Evolutionary conservation across 495 filamentous ascomycete species (phyloP), one percentile per base, ranked within the genome.

Genomic region (Annulohypoxylon nitens): DNA sequence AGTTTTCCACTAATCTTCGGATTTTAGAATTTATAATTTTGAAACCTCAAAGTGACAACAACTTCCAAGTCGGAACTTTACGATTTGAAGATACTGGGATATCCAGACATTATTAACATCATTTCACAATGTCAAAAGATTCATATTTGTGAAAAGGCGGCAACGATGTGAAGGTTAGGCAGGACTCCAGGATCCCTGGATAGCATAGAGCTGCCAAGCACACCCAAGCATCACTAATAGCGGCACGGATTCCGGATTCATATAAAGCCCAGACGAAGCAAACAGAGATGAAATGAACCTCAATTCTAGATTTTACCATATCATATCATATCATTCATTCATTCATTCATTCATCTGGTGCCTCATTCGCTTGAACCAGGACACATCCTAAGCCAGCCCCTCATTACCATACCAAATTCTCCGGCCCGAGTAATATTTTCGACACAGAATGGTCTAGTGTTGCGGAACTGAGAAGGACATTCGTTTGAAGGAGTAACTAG

Each of bases 171-270:
- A 25, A 25, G 23, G 47, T 12, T 25, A 9, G 20, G 37, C 12
- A 41, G 37, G 37, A 41, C 37, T 50, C 9, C 16, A 23, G 34
- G 14, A 39, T 34, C 54, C 54, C 33, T 58, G 54, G 54, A 37
- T 36, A 33, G n/a, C 43, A 18, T 43, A 14, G 2, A 43, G 4
- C 14, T 43, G 39, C 39, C 39, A 43, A 43, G 39, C 39, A 59
- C 23, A 25, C 43, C 64, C 51, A 66, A 58, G 53, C 53, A 58
- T 23, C 14, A 36, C 39, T 59, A 59, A 43, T 7, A 16, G 16
- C 25, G 51, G 30, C 51, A 26, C 25, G 9, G 9, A 34, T 34
- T 18, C 51, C 25, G 9, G 20, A 34, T 34, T 34, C 51, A 26
- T 33, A 16, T 34, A 16, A 33, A 16, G 23, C 14, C 20, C 36